These are phyloP conservation scores for Wickerhamomyces chaumierensis DNA, from an alignment of 805 yeast genomes.

Conservation along the genomic window DNA sequence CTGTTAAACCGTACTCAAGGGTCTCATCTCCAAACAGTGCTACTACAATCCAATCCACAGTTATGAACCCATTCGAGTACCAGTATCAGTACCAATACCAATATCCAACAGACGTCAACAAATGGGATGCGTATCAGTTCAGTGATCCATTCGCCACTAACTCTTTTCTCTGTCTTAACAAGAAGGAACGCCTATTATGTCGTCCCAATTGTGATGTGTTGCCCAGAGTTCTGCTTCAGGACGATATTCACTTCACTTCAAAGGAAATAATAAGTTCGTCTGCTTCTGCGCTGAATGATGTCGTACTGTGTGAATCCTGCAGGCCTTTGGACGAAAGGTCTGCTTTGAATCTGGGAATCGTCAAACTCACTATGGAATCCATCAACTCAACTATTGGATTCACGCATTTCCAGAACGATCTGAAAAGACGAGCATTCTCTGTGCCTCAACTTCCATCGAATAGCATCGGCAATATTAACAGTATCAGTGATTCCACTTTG, in stretches of 20 bases:
- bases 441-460: constrained; percentile 15
- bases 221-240: constrained; percentile 25
- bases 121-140: constrained; percentile 56
- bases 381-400: constrained; percentile 52
- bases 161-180: constrained; percentile 41
- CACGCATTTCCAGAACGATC: constrained; percentile 11
- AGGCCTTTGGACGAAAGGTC: constrained; percentile 30
- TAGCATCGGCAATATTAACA: too few species aligned
- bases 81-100: constrained; percentile 4
- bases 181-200: constrained; percentile 34
- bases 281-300: constrained; percentile 30
- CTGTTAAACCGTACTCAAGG: too few species aligned
- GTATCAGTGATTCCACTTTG: background rate
- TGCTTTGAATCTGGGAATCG: constrained; percentile 12
- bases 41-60: too few species aligned
- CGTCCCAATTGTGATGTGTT: constrained; percentile 57
- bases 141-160: constrained; percentile 57
- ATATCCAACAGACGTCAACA: constrained; percentile 10
- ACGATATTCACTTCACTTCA: constrained; percentile 30
- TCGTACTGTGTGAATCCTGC: constrained; percentile 41
- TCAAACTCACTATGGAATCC: constrained; percentile 39
- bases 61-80: too few species aligned
- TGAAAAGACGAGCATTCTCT: constrained; percentile 16
- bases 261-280: constrained; percentile 21
- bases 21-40: too few species aligned